Percentiles rank a stretch among this genome's conserved stretches.
These are phyloP conservation scores for Silene vulgaris DNA, from an alignment of 179 eudicot species.

Conservation along the genomic window DNA sequence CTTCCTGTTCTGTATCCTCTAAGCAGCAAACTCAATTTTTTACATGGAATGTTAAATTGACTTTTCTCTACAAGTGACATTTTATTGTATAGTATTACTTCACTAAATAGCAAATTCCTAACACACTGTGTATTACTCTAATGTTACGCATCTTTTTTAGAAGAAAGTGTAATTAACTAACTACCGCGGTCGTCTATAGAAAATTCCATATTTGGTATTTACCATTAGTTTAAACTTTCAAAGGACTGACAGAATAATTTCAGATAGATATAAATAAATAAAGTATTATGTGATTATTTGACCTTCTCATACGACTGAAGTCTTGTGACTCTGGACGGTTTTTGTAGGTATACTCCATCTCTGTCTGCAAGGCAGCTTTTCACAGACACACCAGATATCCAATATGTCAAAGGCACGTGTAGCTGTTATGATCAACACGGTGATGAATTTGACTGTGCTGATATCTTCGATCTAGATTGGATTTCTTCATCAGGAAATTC, in stretches of 20 bases:
- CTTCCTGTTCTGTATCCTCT: not conserved
- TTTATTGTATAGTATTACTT: not conserved
- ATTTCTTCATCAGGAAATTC: constrained; percentile 93
- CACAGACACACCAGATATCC: constrained; percentile 43
- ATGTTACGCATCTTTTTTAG: not conserved
- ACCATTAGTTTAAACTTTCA: not conserved
- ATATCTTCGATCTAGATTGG: constrained; percentile 83
- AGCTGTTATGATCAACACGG: constrained; percentile 42
- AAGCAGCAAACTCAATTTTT: not conserved
- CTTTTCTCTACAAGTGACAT: constrained; percentile 1
- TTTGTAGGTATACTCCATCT: constrained; percentile 62
- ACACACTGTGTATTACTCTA: not conserved
- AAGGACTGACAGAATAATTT: not conserved
- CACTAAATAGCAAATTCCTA: constrained; percentile 8
- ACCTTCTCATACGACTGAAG: not conserved
- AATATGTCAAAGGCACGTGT: constrained; percentile 39
- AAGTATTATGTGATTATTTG: not conserved
- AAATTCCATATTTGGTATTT: not conserved
- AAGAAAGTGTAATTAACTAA: not conserved
- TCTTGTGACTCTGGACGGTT: constrained; percentile 14
- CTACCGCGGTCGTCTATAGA: not conserved
- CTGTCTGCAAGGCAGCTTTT: constrained; percentile 56
- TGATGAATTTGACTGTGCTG: constrained; percentile 59
- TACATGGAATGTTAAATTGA: not conserved
- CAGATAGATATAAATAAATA: not conserved